Percentiles rank a stretch among this genome's conserved stretches.
Conservation (phyloP, 768 basidiomycete species). For the Boletus barrowsii region DNA sequence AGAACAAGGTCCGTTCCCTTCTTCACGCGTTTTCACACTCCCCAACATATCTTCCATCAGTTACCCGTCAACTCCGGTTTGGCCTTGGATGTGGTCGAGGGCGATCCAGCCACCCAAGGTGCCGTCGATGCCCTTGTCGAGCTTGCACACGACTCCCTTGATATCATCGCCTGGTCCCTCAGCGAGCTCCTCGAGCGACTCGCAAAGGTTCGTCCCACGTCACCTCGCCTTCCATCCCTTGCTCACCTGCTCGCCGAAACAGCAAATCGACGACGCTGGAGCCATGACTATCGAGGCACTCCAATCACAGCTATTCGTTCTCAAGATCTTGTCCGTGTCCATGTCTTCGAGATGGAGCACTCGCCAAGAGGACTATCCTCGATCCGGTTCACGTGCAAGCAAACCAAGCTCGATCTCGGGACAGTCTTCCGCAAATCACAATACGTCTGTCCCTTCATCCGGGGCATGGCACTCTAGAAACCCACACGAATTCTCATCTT, state of each 20-base stretch:
- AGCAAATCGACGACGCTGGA: slow-evolving; percentile 56
- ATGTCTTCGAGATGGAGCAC: slow-evolving; percentile 74
- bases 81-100: slow-evolving; percentile 68
- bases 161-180: slow-evolving; percentile 77
- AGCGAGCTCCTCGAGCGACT: slow-evolving; percentile 76
- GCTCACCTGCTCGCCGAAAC: slow-evolving; percentile 16
- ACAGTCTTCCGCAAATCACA: slow-evolving; percentile 26
- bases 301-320: slow-evolving; percentile 82
- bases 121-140: slow-evolving; percentile 79
- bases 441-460: slow-evolving; percentile 37
- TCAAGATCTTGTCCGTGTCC: slow-evolving; percentile 75
- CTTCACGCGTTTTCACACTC: not conserved
- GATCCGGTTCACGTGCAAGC: slow-evolving; percentile 43
- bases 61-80: slow-evolving; percentile 83
- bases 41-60: slow-evolving; percentile 37
- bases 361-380: slow-evolving; percentile 39
- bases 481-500: slow-evolving; percentile 35
- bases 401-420: slow-evolving; percentile 34
- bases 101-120: slow-evolving; percentile 70
- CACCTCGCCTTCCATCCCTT: not conserved
- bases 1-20: slow-evolving; percentile 60
- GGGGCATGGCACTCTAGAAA: slow-evolving; percentile 24
- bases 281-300: slow-evolving; percentile 64
- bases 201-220: slow-evolving; percentile 54
- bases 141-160: slow-evolving; percentile 70